phyloP scores from a whole-genome alignment of 352 stramenopile species.

The Pythium angustatum region DNA sequence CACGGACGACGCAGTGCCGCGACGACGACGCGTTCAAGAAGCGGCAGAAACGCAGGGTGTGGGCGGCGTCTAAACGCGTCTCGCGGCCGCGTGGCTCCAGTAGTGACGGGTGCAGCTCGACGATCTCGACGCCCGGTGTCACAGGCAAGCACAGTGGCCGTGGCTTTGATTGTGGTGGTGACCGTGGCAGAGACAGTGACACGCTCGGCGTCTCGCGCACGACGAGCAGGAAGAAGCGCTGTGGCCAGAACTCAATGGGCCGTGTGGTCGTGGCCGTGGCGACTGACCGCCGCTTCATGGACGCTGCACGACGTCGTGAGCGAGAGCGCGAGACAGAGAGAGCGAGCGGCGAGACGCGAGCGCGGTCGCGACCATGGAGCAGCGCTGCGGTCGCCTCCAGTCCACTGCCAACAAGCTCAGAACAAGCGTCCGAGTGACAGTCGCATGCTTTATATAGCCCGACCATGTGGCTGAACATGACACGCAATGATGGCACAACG shows the following conservation, averaged over 20 bases:
- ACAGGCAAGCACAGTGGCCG: constrained; percentile 29
- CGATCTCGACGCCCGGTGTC: constrained; percentile 42
- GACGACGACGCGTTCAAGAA: constrained; percentile 42
- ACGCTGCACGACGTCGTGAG: neutral
- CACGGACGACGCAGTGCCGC: neutral
- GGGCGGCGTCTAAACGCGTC: constrained; percentile 33
- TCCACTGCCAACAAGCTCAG: no score
- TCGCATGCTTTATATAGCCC: neutral
- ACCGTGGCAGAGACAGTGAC: constrained; percentile 24
- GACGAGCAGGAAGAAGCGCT: constrained; percentile 56
- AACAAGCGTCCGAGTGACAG: no score
- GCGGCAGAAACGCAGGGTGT: constrained; percentile 54
- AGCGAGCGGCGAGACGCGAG: neutral
- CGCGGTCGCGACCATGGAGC: neutral
- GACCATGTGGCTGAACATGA: neutral
- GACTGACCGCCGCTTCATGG: constrained; percentile 52
- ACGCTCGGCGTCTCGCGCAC: constrained; percentile 36
- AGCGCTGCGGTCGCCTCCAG: no score
- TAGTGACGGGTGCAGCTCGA: constrained; percentile 24
- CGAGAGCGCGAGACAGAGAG: neutral
- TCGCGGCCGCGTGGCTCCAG: constrained; percentile 24
- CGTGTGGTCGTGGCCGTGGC: constrained; percentile 26
- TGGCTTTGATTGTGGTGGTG: neutral
- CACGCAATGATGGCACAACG: no score
- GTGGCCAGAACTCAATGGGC: constrained; percentile 61